These are phyloP conservation scores for Candida broadrunensis DNA, from an alignment of 805 yeast species.

Conservation along the genomic window DNA sequence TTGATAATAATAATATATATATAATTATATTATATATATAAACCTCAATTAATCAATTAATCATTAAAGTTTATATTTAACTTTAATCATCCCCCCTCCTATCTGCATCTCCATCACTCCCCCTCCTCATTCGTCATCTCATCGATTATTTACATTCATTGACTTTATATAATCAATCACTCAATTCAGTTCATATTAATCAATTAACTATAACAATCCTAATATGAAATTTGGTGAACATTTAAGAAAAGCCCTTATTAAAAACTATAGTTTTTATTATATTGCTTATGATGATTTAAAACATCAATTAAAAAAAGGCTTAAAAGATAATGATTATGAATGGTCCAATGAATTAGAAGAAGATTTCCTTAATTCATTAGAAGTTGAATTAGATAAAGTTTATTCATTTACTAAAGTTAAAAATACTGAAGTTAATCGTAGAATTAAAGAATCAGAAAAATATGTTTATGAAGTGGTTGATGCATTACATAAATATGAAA, in stretches of 20 bases:
- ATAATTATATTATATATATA: too few species aligned
- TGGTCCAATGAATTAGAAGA: constrained; percentile 86
- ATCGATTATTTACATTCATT: too few species aligned
- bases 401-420: constrained; percentile 88
- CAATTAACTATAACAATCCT: too few species aligned
- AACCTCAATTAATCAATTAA: too few species aligned
- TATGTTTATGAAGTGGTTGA: constrained; percentile 67
- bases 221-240: constrained; percentile 95
- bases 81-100: too few species aligned
- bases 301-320: constrained; percentile 68
- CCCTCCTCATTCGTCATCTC: too few species aligned
- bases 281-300: constrained; percentile 90
- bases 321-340: constrained; percentile 49
- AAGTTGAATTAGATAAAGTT: constrained; percentile 87
- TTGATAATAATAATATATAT: too few species aligned
- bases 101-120: too few species aligned
- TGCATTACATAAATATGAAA: constrained; percentile 25
- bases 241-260: constrained; percentile 80
- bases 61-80: too few species aligned
- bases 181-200: too few species aligned
- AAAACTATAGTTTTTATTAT: constrained; percentile 88
- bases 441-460: constrained; percentile 78
- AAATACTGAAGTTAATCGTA: constrained; percentile 76
- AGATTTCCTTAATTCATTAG: constrained; percentile 69
- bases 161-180: too few species aligned